Conservation (phyloP, 768 basidiomycete genomes). For the Amylocystis lapponica region DNA sequence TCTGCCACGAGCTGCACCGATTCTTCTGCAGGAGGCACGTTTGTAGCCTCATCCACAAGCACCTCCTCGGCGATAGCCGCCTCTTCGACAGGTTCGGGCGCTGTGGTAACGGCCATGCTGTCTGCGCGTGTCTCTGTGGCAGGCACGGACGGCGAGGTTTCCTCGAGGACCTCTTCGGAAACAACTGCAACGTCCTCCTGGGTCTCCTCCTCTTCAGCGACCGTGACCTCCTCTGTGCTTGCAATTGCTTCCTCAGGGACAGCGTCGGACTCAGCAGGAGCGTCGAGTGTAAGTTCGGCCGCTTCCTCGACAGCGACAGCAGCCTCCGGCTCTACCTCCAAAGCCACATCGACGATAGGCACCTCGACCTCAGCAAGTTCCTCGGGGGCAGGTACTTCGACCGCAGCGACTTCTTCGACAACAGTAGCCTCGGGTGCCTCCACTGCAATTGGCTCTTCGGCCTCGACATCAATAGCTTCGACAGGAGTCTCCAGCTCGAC, state of each 20-base stretch:
- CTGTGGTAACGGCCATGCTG: no score
- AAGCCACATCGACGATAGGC: background rate
- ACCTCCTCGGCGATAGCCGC: background rate
- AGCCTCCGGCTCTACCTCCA: background rate
- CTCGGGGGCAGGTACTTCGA: background rate
- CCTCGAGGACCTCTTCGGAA: background rate
- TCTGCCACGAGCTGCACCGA: background rate
- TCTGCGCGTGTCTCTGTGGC: no score
- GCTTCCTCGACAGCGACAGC: conserved; percentile 1
- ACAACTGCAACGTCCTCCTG: background rate
- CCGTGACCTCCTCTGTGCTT: background rate
- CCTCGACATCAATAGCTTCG: background rate
- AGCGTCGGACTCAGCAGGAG: background rate
- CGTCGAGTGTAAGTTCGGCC: background rate
- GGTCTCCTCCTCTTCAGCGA: background rate
- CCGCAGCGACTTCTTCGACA: background rate
- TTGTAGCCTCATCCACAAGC: background rate
- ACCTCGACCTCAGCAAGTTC: background rate
- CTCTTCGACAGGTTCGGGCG: background rate
- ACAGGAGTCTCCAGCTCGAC: background rate
- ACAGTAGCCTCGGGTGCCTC: conserved; percentile 2
- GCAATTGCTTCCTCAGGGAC: background rate
- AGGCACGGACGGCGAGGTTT: no score
- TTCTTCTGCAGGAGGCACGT: background rate
- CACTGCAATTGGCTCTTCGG: background rate